Base-by-base conservation (phyloP, 495 filamentous ascomycete genomes). In the Penicillium salamii region DNA sequence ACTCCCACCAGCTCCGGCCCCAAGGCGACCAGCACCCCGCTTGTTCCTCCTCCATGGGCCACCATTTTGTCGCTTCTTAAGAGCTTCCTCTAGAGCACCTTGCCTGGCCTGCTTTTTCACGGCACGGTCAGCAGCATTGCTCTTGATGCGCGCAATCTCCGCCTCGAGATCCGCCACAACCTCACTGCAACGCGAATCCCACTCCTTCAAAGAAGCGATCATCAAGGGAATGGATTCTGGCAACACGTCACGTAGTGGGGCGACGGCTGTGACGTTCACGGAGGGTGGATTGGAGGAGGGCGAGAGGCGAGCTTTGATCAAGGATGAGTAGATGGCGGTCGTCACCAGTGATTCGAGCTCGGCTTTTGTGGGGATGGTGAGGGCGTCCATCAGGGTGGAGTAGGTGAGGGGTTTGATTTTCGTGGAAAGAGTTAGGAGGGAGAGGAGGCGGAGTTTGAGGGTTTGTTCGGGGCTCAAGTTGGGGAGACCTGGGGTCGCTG, bases 311-410 rank as follows among this genome's bases (percentile, higher is more conserved):
- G 82, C 93, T 19, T 78, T 77, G 29, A 98, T 67, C 0, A 98
- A 82, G 15, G 83, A 86, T 31, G 86, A 79, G 77, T 97, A 97
- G 68, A 97, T 88, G 55, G 90, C 82, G 55, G 82, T 81, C 64
- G 93, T 96, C 50, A 97, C 81, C 45, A 97, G 85, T 56, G 91
- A 82, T 76, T 98, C 93, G 57, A 98, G 85, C 33, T 86, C 83
- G 26, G 87, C 80, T 46, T 78, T 63, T 49, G 71, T 78, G 41
- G 82, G 56, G 24, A 96, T 84, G 43, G 77, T 81, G 43, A 98
- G 88, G 7, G 74, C 69, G 21, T 52, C 32, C 47, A 82, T 83
- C 23, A 98, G 83, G 41, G 78, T 59, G 28, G 75, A 50, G 69
- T 98, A 98, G 53, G 78, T 88, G 15, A 96, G 83, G 19, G 77